Conservation (phyloP, 2,329 filamentous ascomycete species). For the Esteya vermicola region DNA sequence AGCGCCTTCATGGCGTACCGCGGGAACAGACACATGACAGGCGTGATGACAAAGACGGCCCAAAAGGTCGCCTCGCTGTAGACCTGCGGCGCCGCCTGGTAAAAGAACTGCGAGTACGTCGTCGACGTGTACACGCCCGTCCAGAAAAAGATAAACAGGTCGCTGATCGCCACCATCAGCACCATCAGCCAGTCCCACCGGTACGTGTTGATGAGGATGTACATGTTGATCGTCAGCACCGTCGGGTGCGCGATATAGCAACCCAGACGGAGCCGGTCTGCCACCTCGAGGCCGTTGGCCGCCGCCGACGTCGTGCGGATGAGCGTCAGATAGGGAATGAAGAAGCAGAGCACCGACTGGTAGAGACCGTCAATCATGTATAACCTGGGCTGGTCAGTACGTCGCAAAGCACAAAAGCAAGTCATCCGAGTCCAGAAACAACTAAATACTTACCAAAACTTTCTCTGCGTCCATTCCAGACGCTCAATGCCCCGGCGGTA, state of each 20-base stretch:
- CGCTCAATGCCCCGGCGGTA: slow-evolving; percentile 93
- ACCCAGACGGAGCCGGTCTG: slow-evolving; percentile 73
- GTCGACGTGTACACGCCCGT: slow-evolving; percentile 66
- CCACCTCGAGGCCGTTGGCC: slow-evolving; percentile 58
- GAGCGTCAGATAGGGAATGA: slow-evolving; percentile 77
- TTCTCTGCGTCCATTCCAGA: slow-evolving; percentile 86
- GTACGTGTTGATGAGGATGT: slow-evolving; percentile 92
- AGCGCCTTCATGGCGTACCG: slow-evolving; percentile 75
- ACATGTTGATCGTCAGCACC: slow-evolving; percentile 80
- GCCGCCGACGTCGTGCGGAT: slow-evolving; percentile 53
- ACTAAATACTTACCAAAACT: slow-evolving; percentile 81
- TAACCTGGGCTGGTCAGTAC: slow-evolving; percentile 35
- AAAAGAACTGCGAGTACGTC: slow-evolving; percentile 43
- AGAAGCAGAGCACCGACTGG: slow-evolving; percentile 88
- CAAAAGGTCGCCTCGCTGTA: slow-evolving; percentile 78
- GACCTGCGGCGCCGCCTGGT: slow-evolving; percentile 61
- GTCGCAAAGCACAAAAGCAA: not conserved
- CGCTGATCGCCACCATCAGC: slow-evolving; percentile 68
- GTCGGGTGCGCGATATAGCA: slow-evolving; percentile 74
- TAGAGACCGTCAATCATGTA: slow-evolving; percentile 95
- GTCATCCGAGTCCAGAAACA: too few relatives aligned
- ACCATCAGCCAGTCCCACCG: slow-evolving; percentile 96
- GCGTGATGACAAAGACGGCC: slow-evolving; percentile 65
- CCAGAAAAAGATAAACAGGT: slow-evolving; percentile 86
- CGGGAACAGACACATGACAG: slow-evolving; percentile 71